Evolutionary conservation across 768 basidiomycete genomes (phyloP).

Genomic region (Mycena kentingensis): DNA sequence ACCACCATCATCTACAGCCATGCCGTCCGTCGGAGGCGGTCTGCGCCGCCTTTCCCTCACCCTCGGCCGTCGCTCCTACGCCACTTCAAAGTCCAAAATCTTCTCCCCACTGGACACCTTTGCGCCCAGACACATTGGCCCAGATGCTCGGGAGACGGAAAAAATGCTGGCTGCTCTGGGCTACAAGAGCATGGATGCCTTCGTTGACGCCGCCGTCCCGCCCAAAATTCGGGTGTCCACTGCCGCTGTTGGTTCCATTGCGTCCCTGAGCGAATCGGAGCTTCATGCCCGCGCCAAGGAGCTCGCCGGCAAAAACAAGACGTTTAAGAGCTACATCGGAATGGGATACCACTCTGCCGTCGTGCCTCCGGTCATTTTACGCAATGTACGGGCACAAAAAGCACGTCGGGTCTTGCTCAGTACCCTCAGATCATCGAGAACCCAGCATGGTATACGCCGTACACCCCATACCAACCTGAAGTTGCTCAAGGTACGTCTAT

Average conservation of each 20-base stretch:
- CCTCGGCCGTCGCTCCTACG: conserved; percentile 44
- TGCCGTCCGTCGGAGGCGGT: conserved; percentile 17
- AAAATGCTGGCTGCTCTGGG: conserved; percentile 85
- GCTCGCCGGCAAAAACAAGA: conserved; percentile 77
- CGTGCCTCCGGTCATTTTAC: conserved; percentile 92
- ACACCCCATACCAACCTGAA: conserved; percentile 96
- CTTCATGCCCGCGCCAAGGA: conserved; percentile 72
- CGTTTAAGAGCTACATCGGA: conserved; percentile 92
- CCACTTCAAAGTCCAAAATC: conserved; percentile 62
- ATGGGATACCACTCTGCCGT: conserved; percentile 97
- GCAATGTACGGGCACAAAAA: conserved; percentile 71
- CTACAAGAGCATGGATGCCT: conserved; percentile 85
- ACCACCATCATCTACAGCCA: conserved; percentile 26
- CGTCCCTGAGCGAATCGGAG: conserved; percentile 84
- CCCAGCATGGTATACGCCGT: conserved; percentile 97
- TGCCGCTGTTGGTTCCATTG: conserved; percentile 64
- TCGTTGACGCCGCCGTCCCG: conserved; percentile 83
- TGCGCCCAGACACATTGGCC: conserved; percentile 88
- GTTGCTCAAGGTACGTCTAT: conserved; percentile 83
- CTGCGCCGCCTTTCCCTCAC: conserved; percentile 22
- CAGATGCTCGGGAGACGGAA: conserved; percentile 76
- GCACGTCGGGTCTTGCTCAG: no score
- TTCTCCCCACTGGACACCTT: conserved; percentile 91
- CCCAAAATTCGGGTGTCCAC: conserved; percentile 71
- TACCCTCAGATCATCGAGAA: conserved; percentile 79